Evolutionary conservation across 768 basidiomycete species (phyloP).

Genomic region (Lentinula edodes): DNA sequence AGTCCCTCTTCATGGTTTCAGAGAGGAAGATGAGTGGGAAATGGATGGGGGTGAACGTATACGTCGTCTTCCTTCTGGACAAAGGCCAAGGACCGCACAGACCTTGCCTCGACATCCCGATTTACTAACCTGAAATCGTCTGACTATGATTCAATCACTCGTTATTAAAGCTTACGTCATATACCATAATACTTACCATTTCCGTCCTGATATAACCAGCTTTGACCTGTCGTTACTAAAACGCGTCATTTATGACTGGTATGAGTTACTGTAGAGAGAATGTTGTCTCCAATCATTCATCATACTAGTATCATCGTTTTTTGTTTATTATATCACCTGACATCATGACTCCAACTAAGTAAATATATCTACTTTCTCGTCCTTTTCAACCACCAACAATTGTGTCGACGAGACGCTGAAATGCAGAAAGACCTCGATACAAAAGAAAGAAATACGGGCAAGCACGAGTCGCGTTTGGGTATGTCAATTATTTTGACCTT

Average conservation of each 20-base stretch:
- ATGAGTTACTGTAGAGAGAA: background rate
- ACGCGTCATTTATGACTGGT: background rate
- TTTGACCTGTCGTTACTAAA: background rate
- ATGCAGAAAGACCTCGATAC: too few relatives aligned
- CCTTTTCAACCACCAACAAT: too few relatives aligned
- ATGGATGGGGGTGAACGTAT: background rate
- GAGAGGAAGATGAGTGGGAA: conserved; percentile 1
- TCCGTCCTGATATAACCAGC: background rate
- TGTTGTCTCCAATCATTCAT: background rate
- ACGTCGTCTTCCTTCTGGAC: background rate
- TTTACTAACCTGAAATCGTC: background rate
- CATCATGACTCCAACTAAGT: too few relatives aligned
- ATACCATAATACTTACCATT: background rate
- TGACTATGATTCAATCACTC: background rate
- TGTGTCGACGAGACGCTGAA: too few relatives aligned
- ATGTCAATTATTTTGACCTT: too few relatives aligned
- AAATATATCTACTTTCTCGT: too few relatives aligned
- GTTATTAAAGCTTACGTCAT: background rate
- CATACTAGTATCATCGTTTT: too few relatives aligned
- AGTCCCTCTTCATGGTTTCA: background rate
- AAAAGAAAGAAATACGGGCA: too few relatives aligned
- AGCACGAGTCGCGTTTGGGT: too few relatives aligned
- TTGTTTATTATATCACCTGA: too few relatives aligned
- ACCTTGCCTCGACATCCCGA: background rate
- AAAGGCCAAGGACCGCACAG: background rate